phyloP scores from a whole-genome alignment of 2,329 filamentous ascomycete genomes.

The Aspergillus jensenii region DNA sequence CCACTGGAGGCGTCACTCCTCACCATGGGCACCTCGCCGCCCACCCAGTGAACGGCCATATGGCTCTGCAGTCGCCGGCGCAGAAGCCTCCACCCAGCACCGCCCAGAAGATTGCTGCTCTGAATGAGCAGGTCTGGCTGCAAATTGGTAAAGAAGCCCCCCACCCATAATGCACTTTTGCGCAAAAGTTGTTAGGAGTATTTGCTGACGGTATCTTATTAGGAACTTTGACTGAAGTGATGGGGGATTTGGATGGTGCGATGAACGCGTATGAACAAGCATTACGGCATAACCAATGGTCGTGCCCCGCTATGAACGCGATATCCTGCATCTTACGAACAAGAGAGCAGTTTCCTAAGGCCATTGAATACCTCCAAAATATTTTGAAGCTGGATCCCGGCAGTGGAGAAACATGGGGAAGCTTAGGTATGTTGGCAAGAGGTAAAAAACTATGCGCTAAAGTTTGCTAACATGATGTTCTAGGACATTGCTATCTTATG shows the following conservation, averaged over 20 bases:
- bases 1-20: conserved; percentile 69
- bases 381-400: conserved; percentile 85
- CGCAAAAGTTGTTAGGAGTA: not conserved
- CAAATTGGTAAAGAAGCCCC: conserved; percentile 71
- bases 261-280: conserved; percentile 89
- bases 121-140: conserved; percentile 89
- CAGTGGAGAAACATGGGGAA: conserved; percentile 96
- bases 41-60: conserved; percentile 51
- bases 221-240: conserved; percentile 84
- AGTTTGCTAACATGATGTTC: conserved; percentile 16
- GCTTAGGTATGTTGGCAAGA: conserved; percentile 66
- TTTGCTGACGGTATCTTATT: conserved; percentile 18
- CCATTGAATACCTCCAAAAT: conserved; percentile 86
- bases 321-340: conserved; percentile 89
- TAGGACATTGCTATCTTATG: conserved; percentile 98
- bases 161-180: not conserved
- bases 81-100: conserved; percentile 63
- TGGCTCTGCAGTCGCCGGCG: conserved; percentile 52
- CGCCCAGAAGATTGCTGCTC: conserved; percentile 70
- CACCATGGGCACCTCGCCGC: conserved; percentile 52
- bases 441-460: not conserved
- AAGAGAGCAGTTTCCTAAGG: conserved; percentile 90
- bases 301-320: conserved; percentile 86
- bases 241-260: conserved; percentile 85
- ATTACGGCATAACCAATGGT: conserved; percentile 82